Evolutionary conservation across 2,329 filamentous ascomycete species (phyloP).

Genomic region (Aspergillus hortae): DNA sequence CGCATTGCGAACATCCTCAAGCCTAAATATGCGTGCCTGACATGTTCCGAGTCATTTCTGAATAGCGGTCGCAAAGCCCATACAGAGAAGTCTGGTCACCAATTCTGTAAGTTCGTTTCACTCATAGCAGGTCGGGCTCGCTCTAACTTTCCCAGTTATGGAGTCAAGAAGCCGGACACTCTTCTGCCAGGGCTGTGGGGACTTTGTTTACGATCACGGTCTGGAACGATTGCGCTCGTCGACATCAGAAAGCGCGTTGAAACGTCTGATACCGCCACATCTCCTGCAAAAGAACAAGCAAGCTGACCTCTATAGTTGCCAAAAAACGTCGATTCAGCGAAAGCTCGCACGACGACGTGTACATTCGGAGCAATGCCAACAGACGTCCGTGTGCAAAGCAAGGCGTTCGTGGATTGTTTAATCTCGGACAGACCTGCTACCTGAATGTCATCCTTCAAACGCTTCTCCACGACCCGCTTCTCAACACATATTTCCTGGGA

Average conservation of each 20-base stretch:
- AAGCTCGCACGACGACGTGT: conserved; percentile 64
- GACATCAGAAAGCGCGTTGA: conserved; percentile 15
- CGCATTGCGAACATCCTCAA: conserved; percentile 29
- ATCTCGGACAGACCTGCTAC: conserved; percentile 97
- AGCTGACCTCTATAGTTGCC: conserved; percentile 14
- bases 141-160: conserved; percentile 29
- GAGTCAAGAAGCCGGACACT: conserved; percentile 39
- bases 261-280: conserved; percentile 12
- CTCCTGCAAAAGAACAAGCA: background rate
- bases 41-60: conserved; percentile 32
- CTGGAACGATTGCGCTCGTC: conserved; percentile 34
- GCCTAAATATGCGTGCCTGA: conserved; percentile 38
- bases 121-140: background rate
- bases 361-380: conserved; percentile 73
- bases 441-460: conserved; percentile 95
- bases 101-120: conserved; percentile 34
- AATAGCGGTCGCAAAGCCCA: conserved; percentile 32
- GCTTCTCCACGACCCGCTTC: conserved; percentile 86
- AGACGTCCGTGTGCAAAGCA: conserved; percentile 79
- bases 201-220: conserved; percentile 41
- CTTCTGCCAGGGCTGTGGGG: conserved; percentile 38
- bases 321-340: conserved; percentile 37
- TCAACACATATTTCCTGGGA: conserved; percentile 87
- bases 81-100: conserved; percentile 36
- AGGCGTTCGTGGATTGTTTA: conserved; percentile 88